Percentiles rank a stretch among this genome's conserved stretches.
Evolutionary conservation across 2,329 filamentous ascomycete species (phyloP).

Genomic region (Pestalotiopsis sp.): DNA sequence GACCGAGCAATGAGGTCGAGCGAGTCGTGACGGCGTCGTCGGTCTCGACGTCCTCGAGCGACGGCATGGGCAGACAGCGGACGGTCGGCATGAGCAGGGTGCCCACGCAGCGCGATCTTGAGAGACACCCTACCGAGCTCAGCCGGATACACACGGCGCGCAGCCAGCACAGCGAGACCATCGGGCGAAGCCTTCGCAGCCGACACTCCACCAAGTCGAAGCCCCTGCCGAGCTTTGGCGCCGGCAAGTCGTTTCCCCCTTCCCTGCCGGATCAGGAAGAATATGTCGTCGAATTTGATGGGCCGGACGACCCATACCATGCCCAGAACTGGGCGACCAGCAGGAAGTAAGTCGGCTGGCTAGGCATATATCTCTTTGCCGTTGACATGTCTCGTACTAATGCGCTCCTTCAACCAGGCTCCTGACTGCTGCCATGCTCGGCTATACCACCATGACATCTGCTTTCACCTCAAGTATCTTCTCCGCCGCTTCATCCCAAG

Average conservation of each 20-base stretch:
- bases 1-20: constrained; percentile 38
- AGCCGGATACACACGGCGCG: constrained; percentile 70
- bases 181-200: constrained; percentile 56
- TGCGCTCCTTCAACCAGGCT: constrained; percentile 41
- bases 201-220: constrained; percentile 46
- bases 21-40: constrained; percentile 57
- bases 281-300: constrained; percentile 84
- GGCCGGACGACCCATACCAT: constrained; percentile 78
- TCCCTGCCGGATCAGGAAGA: constrained; percentile 68
- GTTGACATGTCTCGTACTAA: background rate
- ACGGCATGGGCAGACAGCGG: constrained; percentile 31
- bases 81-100: constrained; percentile 56
- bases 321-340: constrained; percentile 82
- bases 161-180: constrained; percentile 71
- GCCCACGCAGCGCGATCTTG: constrained; percentile 67
- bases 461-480: constrained; percentile 77
- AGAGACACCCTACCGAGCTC: constrained; percentile 68
- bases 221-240: constrained; percentile 69
- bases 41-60: constrained; percentile 46
- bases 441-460: constrained; percentile 70
- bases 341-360: constrained; percentile 63
- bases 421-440: constrained; percentile 65
- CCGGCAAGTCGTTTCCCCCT: constrained; percentile 74
- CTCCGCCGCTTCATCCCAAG: constrained; percentile 60
- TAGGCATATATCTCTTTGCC: background rate